Evolutionary conservation across 139 green algal genomes (phyloP), one percentile per base, ranked within the genome.

Genomic region (Micractinium conductrix): DNA sequence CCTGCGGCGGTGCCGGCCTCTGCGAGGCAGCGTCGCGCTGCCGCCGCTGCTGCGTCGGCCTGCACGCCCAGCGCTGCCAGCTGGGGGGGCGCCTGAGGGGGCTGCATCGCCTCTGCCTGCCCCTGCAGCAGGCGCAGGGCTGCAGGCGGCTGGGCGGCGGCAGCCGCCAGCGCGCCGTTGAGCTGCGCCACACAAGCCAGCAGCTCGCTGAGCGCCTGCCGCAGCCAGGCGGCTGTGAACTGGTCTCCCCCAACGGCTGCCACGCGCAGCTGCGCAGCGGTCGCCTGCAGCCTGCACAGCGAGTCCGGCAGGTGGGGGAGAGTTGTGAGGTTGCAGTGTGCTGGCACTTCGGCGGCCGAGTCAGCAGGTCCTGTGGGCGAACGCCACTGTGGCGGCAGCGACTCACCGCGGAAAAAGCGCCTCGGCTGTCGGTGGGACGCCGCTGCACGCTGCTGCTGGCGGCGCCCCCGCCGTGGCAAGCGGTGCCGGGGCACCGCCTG

Each of bases 91-190:
- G 40, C 38, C 8, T 55, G n/a, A n/a, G n/a, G n/a, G n/a, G n/a
- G 0, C 42, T 58, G 43, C 70, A 78, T 26, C 50, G 44, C 50
- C 30, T 35, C 21, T 24, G 33, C n/a, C 58, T 82, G 76, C 4
- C 28, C 19, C 30, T 73, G 37, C 26, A 82, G 76, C 76, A 73
- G 26, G 1, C 40, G 45, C 74, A 82, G 76, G 28, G 76, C 53
- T 9, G 76, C 21, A 12, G 76, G 76, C 2, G 58, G 30, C 26
- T 22, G 42, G 8, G 24, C 30, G 16, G 33, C 45, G 19, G 28
- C 42, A 14, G 81, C 73, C 16, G 55, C n/a, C 33, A 74, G 19
- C 0, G 42, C n/a, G 33, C 40, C 43, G 21, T 43, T 71, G 17
- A 82, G 55, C 58, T 82, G 55, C 42, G n/a, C 40, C 30, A 28